These are phyloP conservation scores for Claviceps humidiphila DNA, from an alignment of 2,329 filamentous ascomycete genomes.

Conservation along the genomic window DNA sequence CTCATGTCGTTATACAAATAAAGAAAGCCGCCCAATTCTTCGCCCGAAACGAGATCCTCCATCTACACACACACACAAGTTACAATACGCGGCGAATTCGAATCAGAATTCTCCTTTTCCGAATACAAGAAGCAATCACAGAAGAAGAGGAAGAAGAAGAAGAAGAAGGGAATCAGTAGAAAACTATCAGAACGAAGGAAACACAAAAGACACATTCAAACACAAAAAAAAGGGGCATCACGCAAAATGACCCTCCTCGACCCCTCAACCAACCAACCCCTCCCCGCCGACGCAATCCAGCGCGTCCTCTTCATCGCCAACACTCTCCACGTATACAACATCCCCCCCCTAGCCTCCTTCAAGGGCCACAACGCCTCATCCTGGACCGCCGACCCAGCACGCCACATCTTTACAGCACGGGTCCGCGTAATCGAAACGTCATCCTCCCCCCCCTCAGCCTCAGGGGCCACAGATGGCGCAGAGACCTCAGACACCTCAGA, in stretches of 20 bases:
- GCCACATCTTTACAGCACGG: slow-evolving; percentile 76
- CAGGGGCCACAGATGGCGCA: background rate
- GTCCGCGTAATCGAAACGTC: slow-evolving; percentile 63
- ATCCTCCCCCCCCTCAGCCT: background rate
- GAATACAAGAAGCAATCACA: background rate
- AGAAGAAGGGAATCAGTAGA: background rate
- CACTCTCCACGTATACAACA: slow-evolving; percentile 73
- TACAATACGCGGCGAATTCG: too few species aligned
- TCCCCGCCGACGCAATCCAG: slow-evolving; percentile 68
- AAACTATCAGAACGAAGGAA: background rate
- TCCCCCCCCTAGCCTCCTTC: slow-evolving; percentile 65
- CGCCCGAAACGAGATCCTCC: too few species aligned
- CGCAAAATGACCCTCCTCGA: slow-evolving; percentile 47
- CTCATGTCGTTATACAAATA: too few species aligned
- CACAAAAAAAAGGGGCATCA: background rate
- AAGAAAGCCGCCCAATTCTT: too few species aligned
- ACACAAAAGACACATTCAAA: background rate
- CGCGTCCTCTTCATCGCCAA: slow-evolving; percentile 66
- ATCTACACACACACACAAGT: too few species aligned
- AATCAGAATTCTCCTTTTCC: too few species aligned
- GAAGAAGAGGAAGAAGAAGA: background rate
- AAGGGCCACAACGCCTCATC: slow-evolving; percentile 65
- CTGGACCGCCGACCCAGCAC: slow-evolving; percentile 60
- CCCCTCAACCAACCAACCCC: slow-evolving; percentile 53
- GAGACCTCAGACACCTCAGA: slow-evolving; percentile 18